Conservation (phyloP, 805 yeast genomes). For the Sugiyamaella chiloensis region DNA sequence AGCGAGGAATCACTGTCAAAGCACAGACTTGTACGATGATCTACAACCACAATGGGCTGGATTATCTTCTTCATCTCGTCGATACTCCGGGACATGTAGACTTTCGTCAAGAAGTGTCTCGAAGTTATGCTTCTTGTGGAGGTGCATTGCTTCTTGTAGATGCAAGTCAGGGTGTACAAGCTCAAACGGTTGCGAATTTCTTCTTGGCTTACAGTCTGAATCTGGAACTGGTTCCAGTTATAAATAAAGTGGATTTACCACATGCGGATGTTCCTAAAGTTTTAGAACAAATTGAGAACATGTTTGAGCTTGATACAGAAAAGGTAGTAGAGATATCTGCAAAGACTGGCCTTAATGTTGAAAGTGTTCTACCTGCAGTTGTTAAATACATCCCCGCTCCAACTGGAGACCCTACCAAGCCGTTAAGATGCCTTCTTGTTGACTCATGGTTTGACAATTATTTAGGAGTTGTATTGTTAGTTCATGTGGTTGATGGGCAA, state of each 20-base stretch:
- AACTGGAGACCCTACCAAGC: slow-evolving; percentile 48
- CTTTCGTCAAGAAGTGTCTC: slow-evolving; percentile 86
- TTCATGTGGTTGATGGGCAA: slow-evolving; percentile 80
- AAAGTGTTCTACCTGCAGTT: slow-evolving; percentile 72
- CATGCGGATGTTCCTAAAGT: slow-evolving; percentile 81
- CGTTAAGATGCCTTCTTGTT: slow-evolving; percentile 75
- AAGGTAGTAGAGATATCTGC: slow-evolving; percentile 87
- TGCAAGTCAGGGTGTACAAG: slow-evolving; percentile 95
- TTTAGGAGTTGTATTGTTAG: slow-evolving; percentile 83
- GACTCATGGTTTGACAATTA: slow-evolving; percentile 97
- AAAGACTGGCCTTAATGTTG: slow-evolving; percentile 82
- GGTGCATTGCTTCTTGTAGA: slow-evolving; percentile 90
- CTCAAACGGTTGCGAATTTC: slow-evolving; percentile 97
- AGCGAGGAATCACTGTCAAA: slow-evolving; percentile 93
- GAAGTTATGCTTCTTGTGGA: slow-evolving; percentile 94
- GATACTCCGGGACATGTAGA: slow-evolving; percentile 99
- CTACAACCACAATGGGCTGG: slow-evolving; percentile 62
- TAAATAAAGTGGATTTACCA: slow-evolving; percentile 87
- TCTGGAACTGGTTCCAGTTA: slow-evolving; percentile 77
- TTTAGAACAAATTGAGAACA: slow-evolving; percentile 76
- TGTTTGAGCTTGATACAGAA: slow-evolving; percentile 73
- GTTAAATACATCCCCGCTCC: slow-evolving; percentile 82
- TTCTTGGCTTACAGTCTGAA: slow-evolving; percentile 85
- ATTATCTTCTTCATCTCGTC: slow-evolving; percentile 82
- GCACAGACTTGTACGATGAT: slow-evolving; percentile 97